Conservation (phyloP, 495 filamentous ascomycete genomes). For the Sphaerosporella brunnea region DNA sequence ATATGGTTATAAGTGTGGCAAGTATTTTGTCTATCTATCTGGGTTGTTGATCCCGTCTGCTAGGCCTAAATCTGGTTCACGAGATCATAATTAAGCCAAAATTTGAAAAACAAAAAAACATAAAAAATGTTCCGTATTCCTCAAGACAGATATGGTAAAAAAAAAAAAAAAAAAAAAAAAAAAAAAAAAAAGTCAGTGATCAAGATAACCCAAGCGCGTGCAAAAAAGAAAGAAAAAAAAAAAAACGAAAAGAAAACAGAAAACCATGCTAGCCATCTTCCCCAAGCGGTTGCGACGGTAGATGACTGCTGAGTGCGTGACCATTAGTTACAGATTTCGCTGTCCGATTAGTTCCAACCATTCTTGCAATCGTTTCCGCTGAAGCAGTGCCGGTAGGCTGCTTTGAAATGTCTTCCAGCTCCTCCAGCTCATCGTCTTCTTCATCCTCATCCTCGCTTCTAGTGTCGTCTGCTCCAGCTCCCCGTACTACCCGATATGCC, state of each 20-base stretch:
- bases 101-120: too few relatives aligned
- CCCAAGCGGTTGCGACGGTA: background rate
- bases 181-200: background rate
- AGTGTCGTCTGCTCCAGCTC: constrained; percentile 64
- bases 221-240: too few relatives aligned
- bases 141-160: too few relatives aligned
- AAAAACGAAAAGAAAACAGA: background rate
- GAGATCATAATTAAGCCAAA: too few relatives aligned
- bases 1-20: too few relatives aligned
- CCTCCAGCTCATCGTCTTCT: constrained; percentile 38
- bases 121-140: too few relatives aligned
- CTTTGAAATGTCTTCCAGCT: constrained; percentile 13
- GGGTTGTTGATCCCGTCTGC: too few relatives aligned
- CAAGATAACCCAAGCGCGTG: background rate
- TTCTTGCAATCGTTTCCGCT: background rate
- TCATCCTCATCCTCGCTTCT: constrained; percentile 76
- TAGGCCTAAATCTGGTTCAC: too few relatives aligned
- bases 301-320: background rate
- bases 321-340: background rate
- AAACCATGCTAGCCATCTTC: background rate
- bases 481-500: constrained; percentile 54
- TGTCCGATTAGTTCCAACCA: background rate
- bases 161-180: background rate
- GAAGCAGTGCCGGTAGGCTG: background rate
- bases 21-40: too few relatives aligned